Evolutionary conservation across 2,329 filamentous ascomycete species (phyloP).

Genomic region (Fusarium nelsonii): DNA sequence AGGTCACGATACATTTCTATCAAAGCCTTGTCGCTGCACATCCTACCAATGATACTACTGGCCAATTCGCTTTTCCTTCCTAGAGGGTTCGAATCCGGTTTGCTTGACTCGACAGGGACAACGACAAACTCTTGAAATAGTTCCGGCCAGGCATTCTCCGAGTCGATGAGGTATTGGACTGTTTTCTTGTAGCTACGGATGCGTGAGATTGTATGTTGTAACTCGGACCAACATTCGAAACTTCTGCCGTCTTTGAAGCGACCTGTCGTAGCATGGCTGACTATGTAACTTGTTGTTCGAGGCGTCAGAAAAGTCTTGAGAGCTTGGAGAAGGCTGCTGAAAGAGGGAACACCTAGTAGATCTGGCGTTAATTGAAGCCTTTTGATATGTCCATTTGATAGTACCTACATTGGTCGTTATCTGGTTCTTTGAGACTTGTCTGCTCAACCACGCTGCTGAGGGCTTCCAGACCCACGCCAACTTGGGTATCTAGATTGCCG

Average conservation of each 20-base stretch:
- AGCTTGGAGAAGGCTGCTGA: neutral
- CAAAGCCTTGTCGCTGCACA: slow-evolving; percentile 20
- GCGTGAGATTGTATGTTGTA: slow-evolving; percentile 48
- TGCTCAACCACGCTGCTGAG: neutral
- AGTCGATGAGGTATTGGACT: slow-evolving; percentile 34
- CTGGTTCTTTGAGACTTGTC: neutral
- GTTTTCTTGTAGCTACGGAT: slow-evolving; percentile 44
- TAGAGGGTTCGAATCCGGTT: slow-evolving; percentile 26
- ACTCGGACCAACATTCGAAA: slow-evolving; percentile 48
- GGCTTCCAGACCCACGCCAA: neutral
- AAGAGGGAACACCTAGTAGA: slow-evolving; percentile 20
- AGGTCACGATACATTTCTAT: slow-evolving; percentile 18
- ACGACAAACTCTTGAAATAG: slow-evolving; percentile 52
- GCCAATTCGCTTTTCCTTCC: slow-evolving; percentile 38
- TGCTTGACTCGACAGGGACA: slow-evolving; percentile 46
- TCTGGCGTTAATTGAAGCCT: neutral
- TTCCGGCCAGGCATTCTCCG: slow-evolving; percentile 44
- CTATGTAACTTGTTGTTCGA: slow-evolving; percentile 3
- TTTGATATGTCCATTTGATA: rapidly evolving
- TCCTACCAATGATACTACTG: slow-evolving; percentile 39
- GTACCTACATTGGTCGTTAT: neutral
- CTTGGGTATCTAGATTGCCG: neutral
- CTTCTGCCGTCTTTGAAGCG: slow-evolving; percentile 33
- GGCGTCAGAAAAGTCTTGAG: slow-evolving; percentile 19
- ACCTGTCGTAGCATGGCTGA: slow-evolving; percentile 15